Evolutionary conservation across 2,329 filamentous ascomycete species (phyloP), one percentile per base, ranked within the genome.

Genomic region (Drechslerella coelobrocha): DNA sequence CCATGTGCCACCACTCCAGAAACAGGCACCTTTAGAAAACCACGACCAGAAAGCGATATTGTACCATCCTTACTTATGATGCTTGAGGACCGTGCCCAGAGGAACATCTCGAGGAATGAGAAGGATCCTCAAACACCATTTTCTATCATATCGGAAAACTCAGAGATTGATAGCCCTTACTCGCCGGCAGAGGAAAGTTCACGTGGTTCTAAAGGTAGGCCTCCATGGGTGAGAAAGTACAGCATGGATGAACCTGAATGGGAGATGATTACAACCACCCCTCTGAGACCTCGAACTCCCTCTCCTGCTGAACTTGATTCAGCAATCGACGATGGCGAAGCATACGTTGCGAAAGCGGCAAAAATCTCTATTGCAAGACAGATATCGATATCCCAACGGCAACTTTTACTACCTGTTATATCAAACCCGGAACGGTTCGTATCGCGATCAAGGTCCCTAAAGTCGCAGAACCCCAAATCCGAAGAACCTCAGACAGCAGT

Each of bases 341-440:
- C 77, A 21, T 81, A 79, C 5, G 77, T 84, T 12, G 82, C 83
- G 72, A 82, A 82, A 45, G 84, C 86, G 1, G 86, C 87, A 2
- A 84, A 88, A 77, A 81, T 88, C 48, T 88, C 86, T 1, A 89
- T 89, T 73, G 87, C 87, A 0, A 81, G 88, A 1, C 86, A 89
- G 76, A 88, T 89, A 73, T 88, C 84, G 73, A 80, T 89, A 24
- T 88, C 86, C 10, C 87, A 89, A 77, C 81, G 84, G 17, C 82
- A 84, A 75, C 79, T 88, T 72, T 79, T 88, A 17, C 81, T 83
- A 51, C 84, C 85, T 10, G 78, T 86, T 10, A 73, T 75, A 19
- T 73, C 74, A 1, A 74, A 72, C 55, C 73, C 72, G 0, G 73
- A 75, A 21, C 72, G 73, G 43, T 73, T 75, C 27, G 73, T 75